Base-by-base conservation (phyloP, 1,284 basidiomycete species). In the Fomitopsis schrenkii region DNA sequence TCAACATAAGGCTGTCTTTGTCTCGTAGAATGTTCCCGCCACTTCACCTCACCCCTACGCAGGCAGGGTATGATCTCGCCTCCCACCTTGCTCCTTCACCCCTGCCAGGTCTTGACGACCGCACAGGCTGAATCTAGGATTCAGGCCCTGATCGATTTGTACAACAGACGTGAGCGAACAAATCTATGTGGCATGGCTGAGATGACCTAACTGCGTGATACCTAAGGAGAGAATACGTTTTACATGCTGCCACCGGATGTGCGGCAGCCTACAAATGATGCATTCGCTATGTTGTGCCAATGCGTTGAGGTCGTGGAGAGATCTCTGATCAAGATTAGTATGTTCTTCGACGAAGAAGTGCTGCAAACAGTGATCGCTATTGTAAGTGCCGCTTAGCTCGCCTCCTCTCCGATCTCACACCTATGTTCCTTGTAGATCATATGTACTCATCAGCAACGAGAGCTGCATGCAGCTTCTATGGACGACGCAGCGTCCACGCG, bases 101-200 rank as follows among this genome's bases (percentile, higher is more conserved):
- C 58, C 3, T 59, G 45, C 52, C 58, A 59, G 26, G 38, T 59
- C 38, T 52, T 52, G 35, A 59, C 58, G 35, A 52, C 30, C n/a
- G 48, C 36, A 35, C 46, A 44, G n/a, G 58, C 58, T 10, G 58
- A 15, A 15, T 28, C 33, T 19, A 26, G 58, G 41, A 45, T 59
- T 22, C 33, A 59, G 26, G 19, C 30, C 12, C 15, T 59, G 15
- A 50, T 59, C 48, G 36, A 53, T 44, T 1, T 10, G 9, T 59
- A 59, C 22, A 28, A n/a, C 40, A 9, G 15, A 10, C 19, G 58
- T 53, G 33, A 17, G 58, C 28, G 35, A 19, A 5, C 10, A 8
- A 17, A 9, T 14, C 35, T 22, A 3, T n/a, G 33, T 52, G 38
- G 17, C 48, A n/a, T 50, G 28, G 36, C 48, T 14, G 12, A 14